phyloP scores from a whole-genome alignment of 352 stramenopile species.

The Pythium grandisporangium region DNA sequence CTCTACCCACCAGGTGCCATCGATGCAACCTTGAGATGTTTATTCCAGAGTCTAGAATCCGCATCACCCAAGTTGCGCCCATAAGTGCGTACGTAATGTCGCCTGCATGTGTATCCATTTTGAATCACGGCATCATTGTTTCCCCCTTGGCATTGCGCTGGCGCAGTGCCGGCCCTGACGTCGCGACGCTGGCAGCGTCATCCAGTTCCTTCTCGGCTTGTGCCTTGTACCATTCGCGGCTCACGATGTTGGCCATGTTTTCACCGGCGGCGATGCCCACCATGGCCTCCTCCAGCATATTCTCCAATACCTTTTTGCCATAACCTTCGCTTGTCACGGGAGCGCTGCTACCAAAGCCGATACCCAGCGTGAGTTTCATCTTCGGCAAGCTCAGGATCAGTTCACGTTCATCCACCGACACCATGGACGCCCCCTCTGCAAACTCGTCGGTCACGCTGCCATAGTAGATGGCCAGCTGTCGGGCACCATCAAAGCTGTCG shows the following conservation, averaged over 20 bases:
- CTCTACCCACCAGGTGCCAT: too few relatives aligned
- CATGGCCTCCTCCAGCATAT: slow-evolving; percentile 56
- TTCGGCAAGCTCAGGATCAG: slow-evolving; percentile 65
- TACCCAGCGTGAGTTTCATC: slow-evolving; percentile 75
- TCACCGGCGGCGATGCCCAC: slow-evolving; percentile 47
- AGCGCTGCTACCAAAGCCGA: slow-evolving; percentile 72
- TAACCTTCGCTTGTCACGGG: slow-evolving; percentile 70
- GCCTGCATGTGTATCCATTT: too few relatives aligned
- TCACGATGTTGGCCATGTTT: slow-evolving; percentile 74
- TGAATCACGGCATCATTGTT: neutral
- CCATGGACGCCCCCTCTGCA: slow-evolving; percentile 38
- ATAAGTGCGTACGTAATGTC: too few relatives aligned
- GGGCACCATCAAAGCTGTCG: slow-evolving; percentile 63
- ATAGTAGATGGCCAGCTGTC: slow-evolving; percentile 74
- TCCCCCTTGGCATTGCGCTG: slow-evolving; percentile 24
- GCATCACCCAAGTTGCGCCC: too few relatives aligned
- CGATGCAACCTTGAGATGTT: too few relatives aligned
- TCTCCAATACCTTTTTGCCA: slow-evolving; percentile 48
- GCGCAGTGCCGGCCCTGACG: slow-evolving; percentile 23
- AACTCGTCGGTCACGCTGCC: slow-evolving; percentile 75
- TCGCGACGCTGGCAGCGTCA: slow-evolving; percentile 12
- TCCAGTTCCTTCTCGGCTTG: slow-evolving; percentile 34
- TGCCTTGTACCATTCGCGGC: slow-evolving; percentile 48
- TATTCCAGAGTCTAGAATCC: too few relatives aligned
- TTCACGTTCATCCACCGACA: slow-evolving; percentile 79